Evolutionary conservation across 1,284 basidiomycete genomes (phyloP), one percentile per base, ranked within the genome.

Genomic region (Xanthoconium separans): DNA sequence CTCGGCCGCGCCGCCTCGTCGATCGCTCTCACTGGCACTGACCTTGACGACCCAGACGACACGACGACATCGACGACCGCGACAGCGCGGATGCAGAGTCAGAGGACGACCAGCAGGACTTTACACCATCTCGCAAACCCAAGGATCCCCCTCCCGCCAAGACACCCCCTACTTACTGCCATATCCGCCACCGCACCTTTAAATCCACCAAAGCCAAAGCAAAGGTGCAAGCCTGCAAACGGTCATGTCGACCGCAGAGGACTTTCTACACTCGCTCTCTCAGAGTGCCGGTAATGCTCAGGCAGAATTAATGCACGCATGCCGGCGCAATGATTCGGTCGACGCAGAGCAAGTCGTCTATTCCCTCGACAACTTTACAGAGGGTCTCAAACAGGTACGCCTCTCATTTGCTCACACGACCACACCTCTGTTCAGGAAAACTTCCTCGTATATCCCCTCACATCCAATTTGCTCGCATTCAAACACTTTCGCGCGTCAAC

Each of bases 401-500:
- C 9, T 2, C 42, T 9, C 24, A 7, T 33, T 31, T 13, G 15
- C 33, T 5, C 31, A 1, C 3, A 16, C 10, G n/a, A 27, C 31
- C 20, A 61, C 47, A 59, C 44, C 29, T 40, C 49, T 22, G 18
- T 47, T 5, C 59, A 90, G 87, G 87, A 90, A 70, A 83, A 89
- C n/a, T n/a, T n/a, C n/a, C n/a, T n/a, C 62, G 78, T 89, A 45
- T 99, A 99, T 71, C 96, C 97, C 1, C 81, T 99, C 42, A 90
- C 93, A 1, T 93, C 93, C 18, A 92, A 89, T 66, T 76, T 89
- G 6, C 89, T 91, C 46, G 72, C 84, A 6, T 92, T 93, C 78
- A 93, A 91, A 67, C 85, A 87, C 48, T 96, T 99, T 74, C 84
- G 89, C n/a, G n/a, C n/a, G n/a, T n/a, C n/a, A n/a, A n/a, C n/a